Percentiles rank a stretch among this genome's conserved stretches.
These are phyloP conservation scores for Pachyrhizus erosus DNA, from an alignment of 306 rosid genomes.

Conservation along the genomic window DNA sequence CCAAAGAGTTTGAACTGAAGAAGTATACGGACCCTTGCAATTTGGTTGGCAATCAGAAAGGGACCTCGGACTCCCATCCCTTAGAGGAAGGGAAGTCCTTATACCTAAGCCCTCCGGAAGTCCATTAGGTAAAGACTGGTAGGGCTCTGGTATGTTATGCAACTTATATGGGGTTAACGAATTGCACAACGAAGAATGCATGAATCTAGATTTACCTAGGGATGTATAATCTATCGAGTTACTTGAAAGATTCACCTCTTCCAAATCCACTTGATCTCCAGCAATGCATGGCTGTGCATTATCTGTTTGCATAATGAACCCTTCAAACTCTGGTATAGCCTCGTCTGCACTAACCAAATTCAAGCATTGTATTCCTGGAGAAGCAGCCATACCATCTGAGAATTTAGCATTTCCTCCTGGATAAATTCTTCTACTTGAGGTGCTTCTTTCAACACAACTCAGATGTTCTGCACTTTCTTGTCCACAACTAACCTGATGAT, in stretches of 20 bases:
- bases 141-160: slow-evolving; percentile 42
- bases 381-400: slow-evolving; percentile 48
- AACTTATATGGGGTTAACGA: slow-evolving; percentile 59
- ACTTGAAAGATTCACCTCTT: slow-evolving; percentile 43
- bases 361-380: slow-evolving; percentile 49
- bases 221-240: slow-evolving; percentile 56
- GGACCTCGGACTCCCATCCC: slow-evolving; percentile 54
- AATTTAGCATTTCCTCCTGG: slow-evolving; percentile 44
- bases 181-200: slow-evolving; percentile 60
- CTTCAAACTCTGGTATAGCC: slow-evolving; percentile 72
- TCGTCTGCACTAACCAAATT: slow-evolving; percentile 53
- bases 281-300: slow-evolving; percentile 52
- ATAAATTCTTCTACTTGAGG: slow-evolving; percentile 48
- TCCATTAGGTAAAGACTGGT: slow-evolving; percentile 72
- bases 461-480: slow-evolving; percentile 45
- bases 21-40: slow-evolving; percentile 47
- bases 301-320: slow-evolving; percentile 71
- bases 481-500: slow-evolving; percentile 39
- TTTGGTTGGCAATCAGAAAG: slow-evolving; percentile 63
- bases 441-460: slow-evolving; percentile 43
- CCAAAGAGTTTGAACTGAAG: slow-evolving; percentile 81
- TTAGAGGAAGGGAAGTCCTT: slow-evolving; percentile 48
- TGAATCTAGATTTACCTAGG: slow-evolving; percentile 66
- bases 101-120: slow-evolving; percentile 66
- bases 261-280: slow-evolving; percentile 56